Percentiles rank a stretch among this genome's conserved stretches.
These are phyloP conservation scores for Trametes coccinea DNA, from an alignment of 768 basidiomycete genomes.

Conservation along the genomic window DNA sequence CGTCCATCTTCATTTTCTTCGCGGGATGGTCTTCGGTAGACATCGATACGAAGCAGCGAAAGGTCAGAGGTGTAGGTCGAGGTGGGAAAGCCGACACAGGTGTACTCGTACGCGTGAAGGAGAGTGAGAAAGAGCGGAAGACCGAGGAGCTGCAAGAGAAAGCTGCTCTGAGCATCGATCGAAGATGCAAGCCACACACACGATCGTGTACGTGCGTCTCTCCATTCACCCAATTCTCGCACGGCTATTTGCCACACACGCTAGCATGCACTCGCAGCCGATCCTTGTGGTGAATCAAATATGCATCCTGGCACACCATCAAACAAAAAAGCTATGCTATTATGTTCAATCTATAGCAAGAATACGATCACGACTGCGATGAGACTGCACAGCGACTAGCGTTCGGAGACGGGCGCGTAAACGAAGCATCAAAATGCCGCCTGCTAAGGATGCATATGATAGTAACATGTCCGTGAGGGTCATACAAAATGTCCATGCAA, in stretches of 20 bases:
- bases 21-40: constrained; percentile 28
- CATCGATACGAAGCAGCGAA: constrained; percentile 20
- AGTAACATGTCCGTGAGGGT: constrained; percentile 17
- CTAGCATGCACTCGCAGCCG: too few relatives aligned
- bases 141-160: not conserved
- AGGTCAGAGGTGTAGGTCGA: not conserved
- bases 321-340: constrained; percentile 2
- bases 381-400: too few relatives aligned
- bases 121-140: not conserved
- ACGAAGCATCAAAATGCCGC: not conserved
- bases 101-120: not conserved
- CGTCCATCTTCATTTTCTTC: constrained; percentile 49
- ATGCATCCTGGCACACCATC: too few relatives aligned
- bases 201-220: not conserved
- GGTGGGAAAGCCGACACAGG: not conserved
- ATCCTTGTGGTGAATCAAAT: too few relatives aligned
- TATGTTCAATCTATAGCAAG: not conserved
- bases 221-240: constrained; percentile 1
- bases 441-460: constrained; percentile 10
- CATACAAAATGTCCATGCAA: constrained; percentile 20
- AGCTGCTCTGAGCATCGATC: constrained; percentile 9
- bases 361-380: not conserved
- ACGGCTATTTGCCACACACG: constrained; percentile 5
- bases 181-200: not conserved
- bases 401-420: not conserved